A percentile compares a stretch with the other conserved stretches of the same genome.
Evolutionary conservation across 352 stramenopile species (phyloP).

Genomic region (Phytophthora pinifolia): DNA sequence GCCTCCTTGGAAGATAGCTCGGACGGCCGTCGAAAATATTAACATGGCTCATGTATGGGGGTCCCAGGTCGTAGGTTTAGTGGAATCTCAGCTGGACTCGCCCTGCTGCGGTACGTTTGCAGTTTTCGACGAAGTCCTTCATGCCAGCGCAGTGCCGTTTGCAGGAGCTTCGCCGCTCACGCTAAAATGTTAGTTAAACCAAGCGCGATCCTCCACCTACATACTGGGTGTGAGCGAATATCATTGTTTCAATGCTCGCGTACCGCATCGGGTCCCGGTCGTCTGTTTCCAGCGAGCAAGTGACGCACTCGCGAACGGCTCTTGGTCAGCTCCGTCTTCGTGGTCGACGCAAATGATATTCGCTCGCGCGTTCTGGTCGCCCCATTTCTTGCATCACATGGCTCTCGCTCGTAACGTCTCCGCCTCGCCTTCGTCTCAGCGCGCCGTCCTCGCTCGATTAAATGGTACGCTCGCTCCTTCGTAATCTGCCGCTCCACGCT

Average conservation of each 20-base stretch:
- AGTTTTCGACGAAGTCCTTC: too few relatives aligned
- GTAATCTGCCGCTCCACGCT: constrained; percentile 18
- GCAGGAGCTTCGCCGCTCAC: background rate
- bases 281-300: background rate
- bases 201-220: too few relatives aligned
- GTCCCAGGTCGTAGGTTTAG: too few relatives aligned
- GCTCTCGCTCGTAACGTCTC: constrained; percentile 31
- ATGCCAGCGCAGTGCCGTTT: background rate
- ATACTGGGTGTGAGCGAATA: too few relatives aligned
- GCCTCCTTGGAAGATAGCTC: too few relatives aligned
- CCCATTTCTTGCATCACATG: constrained; percentile 25
- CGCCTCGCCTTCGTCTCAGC: constrained; percentile 22
- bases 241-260: too few relatives aligned
- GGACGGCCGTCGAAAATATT: too few relatives aligned
- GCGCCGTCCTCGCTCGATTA: constrained; percentile 9
- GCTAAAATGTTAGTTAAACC: too few relatives aligned
- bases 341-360: constrained; percentile 32
- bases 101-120: too few relatives aligned
- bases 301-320: constrained; percentile 12
- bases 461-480: constrained; percentile 15
- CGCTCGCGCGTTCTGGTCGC: background rate
- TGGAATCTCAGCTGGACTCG: too few relatives aligned
- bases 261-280: background rate
- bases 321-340: constrained; percentile 7
- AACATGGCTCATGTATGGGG: too few relatives aligned